These are phyloP conservation scores for Artemisia tridentata DNA, from an alignment of 129 eudicot genomes.

Conservation along the genomic window DNA sequence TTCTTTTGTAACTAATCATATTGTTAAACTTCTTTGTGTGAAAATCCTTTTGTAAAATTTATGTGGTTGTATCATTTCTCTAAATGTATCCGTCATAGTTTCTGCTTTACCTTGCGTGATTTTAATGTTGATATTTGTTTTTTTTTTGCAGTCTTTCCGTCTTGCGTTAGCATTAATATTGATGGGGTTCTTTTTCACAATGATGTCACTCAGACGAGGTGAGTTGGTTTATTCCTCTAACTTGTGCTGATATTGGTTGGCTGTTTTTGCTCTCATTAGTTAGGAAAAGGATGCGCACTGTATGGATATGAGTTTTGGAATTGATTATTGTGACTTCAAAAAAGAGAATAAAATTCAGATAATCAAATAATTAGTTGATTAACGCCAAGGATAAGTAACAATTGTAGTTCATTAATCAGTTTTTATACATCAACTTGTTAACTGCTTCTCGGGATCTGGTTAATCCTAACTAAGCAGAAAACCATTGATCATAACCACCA, in stretches of 20 bases:
- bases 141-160: constrained; percentile 67
- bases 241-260: background rate
- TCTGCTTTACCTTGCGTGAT: constrained; percentile 1
- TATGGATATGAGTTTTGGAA: background rate
- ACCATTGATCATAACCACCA: background rate
- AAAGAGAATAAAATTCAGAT: background rate
- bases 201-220: constrained; percentile 75
- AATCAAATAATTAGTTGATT: background rate
- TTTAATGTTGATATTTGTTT: constrained; percentile 9
- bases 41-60: no score
- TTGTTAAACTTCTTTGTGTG: no score
- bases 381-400: background rate
- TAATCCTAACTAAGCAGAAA: background rate
- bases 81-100: background rate
- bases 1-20: no score
- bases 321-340: background rate
- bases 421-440: background rate
- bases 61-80: no score
- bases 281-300: background rate
- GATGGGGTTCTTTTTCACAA: constrained; percentile 61
- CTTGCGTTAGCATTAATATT: constrained; percentile 58
- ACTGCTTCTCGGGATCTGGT: constrained; percentile 9
- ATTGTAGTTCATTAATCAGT: background rate
- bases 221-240: constrained; percentile 25
- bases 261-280: background rate